Conservation (phyloP, 2,329 filamentous ascomycete genomes). For the Fusarium guadeloupense region DNA sequence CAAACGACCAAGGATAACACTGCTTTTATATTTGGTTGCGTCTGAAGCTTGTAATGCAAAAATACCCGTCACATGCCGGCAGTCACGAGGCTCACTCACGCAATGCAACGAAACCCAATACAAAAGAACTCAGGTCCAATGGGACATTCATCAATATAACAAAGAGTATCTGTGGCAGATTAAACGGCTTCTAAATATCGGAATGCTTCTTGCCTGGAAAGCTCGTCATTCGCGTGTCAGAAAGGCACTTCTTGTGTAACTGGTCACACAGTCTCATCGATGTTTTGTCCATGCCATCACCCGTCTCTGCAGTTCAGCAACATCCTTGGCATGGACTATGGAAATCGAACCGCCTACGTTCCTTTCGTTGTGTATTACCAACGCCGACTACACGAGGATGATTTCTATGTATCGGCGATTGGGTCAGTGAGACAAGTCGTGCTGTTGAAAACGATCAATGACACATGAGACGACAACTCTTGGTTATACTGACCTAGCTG, state of each 20-base stretch:
- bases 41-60: neutral
- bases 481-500: neutral
- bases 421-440: neutral
- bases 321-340: neutral
- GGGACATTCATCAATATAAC: neutral
- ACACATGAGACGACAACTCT: neutral
- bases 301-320: conserved; percentile 25
- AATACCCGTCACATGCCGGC: neutral
- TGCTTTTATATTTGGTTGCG: too few species aligned
- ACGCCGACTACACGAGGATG: conserved; percentile 4
- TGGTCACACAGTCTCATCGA: conserved; percentile 30
- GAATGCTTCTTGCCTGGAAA: neutral
- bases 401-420: conserved; percentile 6
- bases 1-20: too few species aligned
- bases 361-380: conserved; percentile 2
- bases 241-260: conserved; percentile 7
- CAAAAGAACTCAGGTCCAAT: neutral
- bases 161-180: too few species aligned
- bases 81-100: neutral
- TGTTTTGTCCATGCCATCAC: conserved; percentile 34
- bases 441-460: neutral
- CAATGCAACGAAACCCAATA: neutral
- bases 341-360: neutral
- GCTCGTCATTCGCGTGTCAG: conserved; percentile 8
- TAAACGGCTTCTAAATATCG: too few species aligned